Percentiles rank a stretch among this genome's conserved stretches.
Conservation (phyloP, 345 rosid genomes). For the Dimocarpus longan region DNA sequence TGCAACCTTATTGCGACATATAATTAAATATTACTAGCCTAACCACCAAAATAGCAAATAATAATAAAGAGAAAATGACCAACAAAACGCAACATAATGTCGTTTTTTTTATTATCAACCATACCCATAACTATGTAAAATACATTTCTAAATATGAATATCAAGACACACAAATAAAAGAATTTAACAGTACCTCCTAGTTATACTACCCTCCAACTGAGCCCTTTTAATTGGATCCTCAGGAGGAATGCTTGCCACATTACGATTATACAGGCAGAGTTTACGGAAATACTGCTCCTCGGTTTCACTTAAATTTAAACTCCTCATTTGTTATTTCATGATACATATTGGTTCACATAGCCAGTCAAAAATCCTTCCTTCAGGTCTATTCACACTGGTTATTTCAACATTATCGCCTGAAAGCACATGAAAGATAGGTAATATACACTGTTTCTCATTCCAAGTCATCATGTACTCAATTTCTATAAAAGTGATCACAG, state of each 20-base stretch:
- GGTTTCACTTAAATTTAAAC: constrained; percentile 11
- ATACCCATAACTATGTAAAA: not conserved
- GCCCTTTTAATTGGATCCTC: constrained; percentile 26
- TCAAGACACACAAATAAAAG: not conserved
- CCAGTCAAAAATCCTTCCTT: constrained; percentile 31
- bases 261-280: constrained; percentile 28
- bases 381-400: constrained; percentile 27
- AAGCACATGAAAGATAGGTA: not conserved
- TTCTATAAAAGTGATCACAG: not conserved
- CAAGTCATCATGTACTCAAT: not conserved
- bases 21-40: not conserved
- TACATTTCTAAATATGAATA: not conserved
- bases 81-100: not conserved
- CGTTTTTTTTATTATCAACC: not conserved
- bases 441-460: not conserved
- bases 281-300: constrained; percentile 14
- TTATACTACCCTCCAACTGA: constrained; percentile 30
- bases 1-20: constrained; percentile 6
- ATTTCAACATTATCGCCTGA: constrained; percentile 27
- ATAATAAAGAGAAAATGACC: not conserved
- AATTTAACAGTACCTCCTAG: constrained; percentile 25
- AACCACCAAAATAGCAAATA: not conserved
- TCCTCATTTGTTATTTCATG: constrained; percentile 30
- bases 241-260: constrained; percentile 21
- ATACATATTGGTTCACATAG: constrained; percentile 30